Conservation (phyloP, 257 asterid species). For the Nicotiana tomentosiformis region DNA sequence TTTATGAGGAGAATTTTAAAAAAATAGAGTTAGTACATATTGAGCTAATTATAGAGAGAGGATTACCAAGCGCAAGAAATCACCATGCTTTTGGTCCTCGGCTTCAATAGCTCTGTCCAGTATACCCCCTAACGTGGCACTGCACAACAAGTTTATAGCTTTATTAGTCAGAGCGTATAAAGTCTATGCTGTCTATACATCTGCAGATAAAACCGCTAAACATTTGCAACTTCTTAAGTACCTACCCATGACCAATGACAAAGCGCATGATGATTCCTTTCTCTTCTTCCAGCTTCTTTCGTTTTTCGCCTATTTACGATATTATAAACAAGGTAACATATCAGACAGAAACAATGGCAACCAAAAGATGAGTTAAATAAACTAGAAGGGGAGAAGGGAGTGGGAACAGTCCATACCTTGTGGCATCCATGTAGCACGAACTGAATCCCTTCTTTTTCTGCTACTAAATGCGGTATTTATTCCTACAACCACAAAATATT, state of each 20-base stretch:
- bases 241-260: slow-evolving; percentile 81
- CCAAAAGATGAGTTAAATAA: neutral
- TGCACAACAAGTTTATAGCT: slow-evolving; percentile 14
- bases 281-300: slow-evolving; percentile 59
- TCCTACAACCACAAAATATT: slow-evolving; percentile 76
- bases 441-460: slow-evolving; percentile 80
- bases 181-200: neutral
- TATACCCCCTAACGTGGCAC: slow-evolving; percentile 86
- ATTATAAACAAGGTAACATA: neutral
- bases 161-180: neutral
- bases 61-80: slow-evolving; percentile 78
- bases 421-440: slow-evolving; percentile 97
- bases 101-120: slow-evolving; percentile 86
- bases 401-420: slow-evolving; percentile 42
- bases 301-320: slow-evolving; percentile 45
- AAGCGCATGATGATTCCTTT: slow-evolving; percentile 79
- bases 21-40: neutral
- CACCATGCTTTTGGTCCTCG: slow-evolving; percentile 84
- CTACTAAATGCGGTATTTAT: slow-evolving; percentile 92
- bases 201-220: neutral
- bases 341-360: neutral
- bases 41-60: neutral
- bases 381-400: neutral
- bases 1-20: neutral
- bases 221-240: neutral